Evolutionary conservation across 805 yeast genomes (phyloP).

Genomic region (Wickerhamomyces kurtzmanii): DNA sequence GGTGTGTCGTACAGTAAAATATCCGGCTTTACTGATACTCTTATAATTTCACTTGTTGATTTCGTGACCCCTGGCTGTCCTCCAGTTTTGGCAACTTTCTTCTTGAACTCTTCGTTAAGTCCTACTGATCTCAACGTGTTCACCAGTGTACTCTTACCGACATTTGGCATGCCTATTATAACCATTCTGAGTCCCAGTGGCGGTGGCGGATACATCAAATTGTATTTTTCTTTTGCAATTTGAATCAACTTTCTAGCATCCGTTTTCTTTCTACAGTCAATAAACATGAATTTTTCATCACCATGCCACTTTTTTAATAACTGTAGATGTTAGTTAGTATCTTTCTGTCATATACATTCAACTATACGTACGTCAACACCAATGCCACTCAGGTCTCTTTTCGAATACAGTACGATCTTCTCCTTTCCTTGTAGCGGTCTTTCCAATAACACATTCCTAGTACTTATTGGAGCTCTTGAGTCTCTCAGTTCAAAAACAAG

Average conservation of each 20-base stretch:
- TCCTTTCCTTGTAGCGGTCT: constrained; percentile 40
- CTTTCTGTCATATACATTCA: too few relatives aligned
- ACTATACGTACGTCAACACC: too few relatives aligned
- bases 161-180: constrained; percentile 93
- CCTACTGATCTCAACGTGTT: constrained; percentile 50
- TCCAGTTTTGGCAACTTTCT: constrained; percentile 78
- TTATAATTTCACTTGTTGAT: constrained; percentile 64
- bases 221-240: constrained; percentile 33
- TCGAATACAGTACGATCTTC: constrained; percentile 66
- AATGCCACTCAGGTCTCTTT: constrained; percentile 52
- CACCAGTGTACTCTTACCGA: constrained; percentile 88
- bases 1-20: constrained; percentile 83
- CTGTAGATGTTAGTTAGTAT: constrained; percentile 8
- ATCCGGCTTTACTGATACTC: constrained; percentile 49
- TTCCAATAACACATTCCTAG: constrained; percentile 74
- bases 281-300: constrained; percentile 35
- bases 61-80: constrained; percentile 88
- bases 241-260: constrained; percentile 45
- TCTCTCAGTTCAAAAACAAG: constrained; percentile 80
- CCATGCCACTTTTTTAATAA: constrained; percentile 41
- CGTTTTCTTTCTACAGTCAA: constrained; percentile 44
- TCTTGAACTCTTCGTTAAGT: constrained; percentile 13
- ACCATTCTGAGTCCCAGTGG: constrained; percentile 74
- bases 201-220: constrained; percentile 51
- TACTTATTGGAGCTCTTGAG: constrained; percentile 78